These are phyloP conservation scores for Claviceps arundinis DNA, from an alignment of 2,329 filamentous ascomycete species.

Conservation along the genomic window DNA sequence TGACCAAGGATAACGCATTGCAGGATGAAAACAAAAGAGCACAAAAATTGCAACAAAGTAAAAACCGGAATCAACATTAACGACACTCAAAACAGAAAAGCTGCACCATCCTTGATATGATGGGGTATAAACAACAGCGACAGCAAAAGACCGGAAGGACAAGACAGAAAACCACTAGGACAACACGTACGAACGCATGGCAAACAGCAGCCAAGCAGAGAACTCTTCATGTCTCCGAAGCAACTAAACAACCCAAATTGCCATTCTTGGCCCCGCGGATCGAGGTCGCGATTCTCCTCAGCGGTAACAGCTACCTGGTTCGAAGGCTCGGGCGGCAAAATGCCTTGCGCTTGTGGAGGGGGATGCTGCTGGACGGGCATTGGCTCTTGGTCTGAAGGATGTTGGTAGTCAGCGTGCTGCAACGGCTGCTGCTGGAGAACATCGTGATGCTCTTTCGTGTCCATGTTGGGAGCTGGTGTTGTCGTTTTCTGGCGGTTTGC, in stretches of 20 bases:
- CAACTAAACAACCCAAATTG: slow-evolving; percentile 26
- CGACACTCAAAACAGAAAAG: no score
- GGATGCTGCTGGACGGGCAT: neutral
- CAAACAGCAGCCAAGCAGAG: slow-evolving; percentile 24
- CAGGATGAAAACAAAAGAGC: neutral
- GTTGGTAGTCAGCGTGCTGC: neutral
- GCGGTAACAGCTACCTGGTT: neutral
- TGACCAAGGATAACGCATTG: no score
- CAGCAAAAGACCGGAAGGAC: neutral
- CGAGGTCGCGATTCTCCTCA: neutral
- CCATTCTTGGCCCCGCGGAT: slow-evolving; percentile 22
- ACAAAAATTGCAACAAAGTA: no score
- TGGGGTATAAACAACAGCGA: no score
- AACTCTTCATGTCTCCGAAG: slow-evolving; percentile 23
- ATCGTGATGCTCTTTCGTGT: neutral
- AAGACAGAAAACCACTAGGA: neutral
- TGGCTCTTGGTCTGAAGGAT: neutral
- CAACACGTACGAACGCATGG: slow-evolving; percentile 30
- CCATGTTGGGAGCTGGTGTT: neutral
- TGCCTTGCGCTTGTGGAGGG: neutral
- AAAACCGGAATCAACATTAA: no score
- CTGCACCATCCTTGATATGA: no score
- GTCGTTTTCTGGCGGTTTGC: neutral
- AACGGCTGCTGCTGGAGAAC: neutral
- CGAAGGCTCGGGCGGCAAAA: neutral